Conservation (phyloP, 306 rosid species). For the Quercus engelmannii region DNA sequence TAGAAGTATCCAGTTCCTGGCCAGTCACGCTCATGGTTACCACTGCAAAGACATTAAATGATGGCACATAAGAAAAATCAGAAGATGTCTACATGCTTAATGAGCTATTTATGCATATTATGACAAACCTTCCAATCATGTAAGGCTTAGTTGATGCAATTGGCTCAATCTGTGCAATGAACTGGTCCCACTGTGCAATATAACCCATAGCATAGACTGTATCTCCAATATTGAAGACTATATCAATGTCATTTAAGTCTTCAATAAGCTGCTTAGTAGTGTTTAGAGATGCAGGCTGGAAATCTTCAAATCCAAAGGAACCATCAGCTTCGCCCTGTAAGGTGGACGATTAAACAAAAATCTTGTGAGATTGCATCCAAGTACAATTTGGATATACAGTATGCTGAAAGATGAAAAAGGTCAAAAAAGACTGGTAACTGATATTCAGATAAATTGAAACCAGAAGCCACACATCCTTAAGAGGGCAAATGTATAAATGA, state of each 20-base stretch:
- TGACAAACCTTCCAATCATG: slow-evolving; percentile 82
- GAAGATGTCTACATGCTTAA: slow-evolving; percentile 5
- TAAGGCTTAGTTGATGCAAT: slow-evolving; percentile 86
- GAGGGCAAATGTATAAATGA: not conserved
- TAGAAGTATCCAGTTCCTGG: slow-evolving; percentile 82
- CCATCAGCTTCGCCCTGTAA: slow-evolving; percentile 91
- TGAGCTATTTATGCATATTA: not conserved
- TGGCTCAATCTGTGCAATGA: slow-evolving; percentile 87
- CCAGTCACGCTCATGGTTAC: slow-evolving; percentile 99
- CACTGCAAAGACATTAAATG: slow-evolving; percentile 47
- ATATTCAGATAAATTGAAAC: not conserved
- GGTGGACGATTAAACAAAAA: slow-evolving; percentile 11
- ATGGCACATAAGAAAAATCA: slow-evolving; percentile 22
- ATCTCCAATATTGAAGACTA: slow-evolving; percentile 96
- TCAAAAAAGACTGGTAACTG: not conserved
- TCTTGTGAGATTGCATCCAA: not conserved
- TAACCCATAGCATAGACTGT: slow-evolving; percentile 88
- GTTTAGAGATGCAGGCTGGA: slow-evolving; percentile 82
- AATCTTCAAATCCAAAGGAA: slow-evolving; percentile 84
- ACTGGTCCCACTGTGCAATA: slow-evolving; percentile 94
- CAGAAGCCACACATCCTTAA: not conserved
- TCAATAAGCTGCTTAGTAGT: slow-evolving; percentile 68
- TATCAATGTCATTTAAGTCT: slow-evolving; percentile 69
- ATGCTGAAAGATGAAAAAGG: too few species aligned
- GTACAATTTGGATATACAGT: too few species aligned